Evolutionary conservation across 1,139 yeast genomes (phyloP).

Genomic region (Pichia sp.): DNA sequence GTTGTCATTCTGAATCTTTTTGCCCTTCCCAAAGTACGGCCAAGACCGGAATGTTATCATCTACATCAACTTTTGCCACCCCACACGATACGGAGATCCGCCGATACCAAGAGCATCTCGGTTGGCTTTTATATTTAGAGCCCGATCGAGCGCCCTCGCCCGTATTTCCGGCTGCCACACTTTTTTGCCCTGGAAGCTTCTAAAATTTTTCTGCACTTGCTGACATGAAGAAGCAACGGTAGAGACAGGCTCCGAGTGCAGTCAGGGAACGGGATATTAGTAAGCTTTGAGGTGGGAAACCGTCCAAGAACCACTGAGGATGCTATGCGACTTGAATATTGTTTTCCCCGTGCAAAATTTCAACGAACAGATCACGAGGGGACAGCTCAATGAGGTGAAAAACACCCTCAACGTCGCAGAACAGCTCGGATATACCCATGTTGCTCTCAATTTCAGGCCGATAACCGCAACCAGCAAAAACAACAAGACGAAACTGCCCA

Average conservation of each 20-base stretch:
- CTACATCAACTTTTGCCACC: too few relatives aligned
- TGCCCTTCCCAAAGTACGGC: too few relatives aligned
- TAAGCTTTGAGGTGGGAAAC: neutral
- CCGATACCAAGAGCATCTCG: neutral
- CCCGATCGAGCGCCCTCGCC: neutral
- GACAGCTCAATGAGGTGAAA: slow-evolving; percentile 43
- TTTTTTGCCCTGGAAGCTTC: neutral
- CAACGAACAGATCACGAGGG: slow-evolving; percentile 37
- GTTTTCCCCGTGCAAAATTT: slow-evolving; percentile 69
- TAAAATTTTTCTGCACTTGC: neutral
- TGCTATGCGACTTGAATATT: slow-evolving; percentile 73
- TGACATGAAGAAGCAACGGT: neutral
- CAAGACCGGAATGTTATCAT: too few relatives aligned
- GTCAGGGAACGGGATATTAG: neutral
- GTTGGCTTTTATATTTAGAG: neutral
- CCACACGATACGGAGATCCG: neutral
- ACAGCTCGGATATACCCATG: slow-evolving; percentile 63
- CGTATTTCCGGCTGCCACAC: neutral
- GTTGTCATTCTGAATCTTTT: slow-evolving; percentile 14
- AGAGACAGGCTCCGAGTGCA: too few relatives aligned
- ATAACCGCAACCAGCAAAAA: slow-evolving; percentile 41
- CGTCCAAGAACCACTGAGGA: too few relatives aligned
- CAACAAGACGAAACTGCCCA: slow-evolving; percentile 44
- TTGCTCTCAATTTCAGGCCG: slow-evolving; percentile 67
- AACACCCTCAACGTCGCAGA: slow-evolving; percentile 53